These are phyloP conservation scores for Leucosporidium yakuticum DNA, from an alignment of 768 basidiomycete species.

Conservation along the genomic window DNA sequence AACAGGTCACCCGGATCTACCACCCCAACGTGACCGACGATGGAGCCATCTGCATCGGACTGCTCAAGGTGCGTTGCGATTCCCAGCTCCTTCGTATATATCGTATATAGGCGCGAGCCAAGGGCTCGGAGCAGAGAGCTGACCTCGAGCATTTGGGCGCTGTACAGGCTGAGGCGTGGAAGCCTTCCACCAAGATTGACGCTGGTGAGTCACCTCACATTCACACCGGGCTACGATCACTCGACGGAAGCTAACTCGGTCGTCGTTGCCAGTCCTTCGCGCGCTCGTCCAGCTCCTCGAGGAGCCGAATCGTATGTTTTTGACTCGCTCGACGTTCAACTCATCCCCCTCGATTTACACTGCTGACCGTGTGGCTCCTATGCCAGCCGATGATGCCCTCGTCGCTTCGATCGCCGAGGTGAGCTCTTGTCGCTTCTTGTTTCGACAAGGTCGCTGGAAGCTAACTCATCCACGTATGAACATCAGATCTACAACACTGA, in stretches of 20 bases:
- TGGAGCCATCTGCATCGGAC: conserved; percentile 35
- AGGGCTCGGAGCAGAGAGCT: background rate
- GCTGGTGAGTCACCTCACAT: conserved; percentile 12
- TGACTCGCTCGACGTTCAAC: background rate
- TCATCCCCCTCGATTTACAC: no score
- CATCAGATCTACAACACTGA: conserved; percentile 24
- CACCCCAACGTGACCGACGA: conserved; percentile 36
- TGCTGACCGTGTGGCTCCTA: background rate
- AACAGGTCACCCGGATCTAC: conserved; percentile 34
- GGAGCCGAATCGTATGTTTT: conserved; percentile 31
- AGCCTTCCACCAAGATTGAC: conserved; percentile 36
- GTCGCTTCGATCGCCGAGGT: conserved; percentile 36
- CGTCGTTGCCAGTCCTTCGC: conserved; percentile 24
- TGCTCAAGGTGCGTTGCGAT: conserved; percentile 25
- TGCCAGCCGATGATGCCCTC: conserved; percentile 34
- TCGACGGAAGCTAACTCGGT: background rate
- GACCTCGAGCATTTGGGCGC: background rate
- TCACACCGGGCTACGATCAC: background rate
- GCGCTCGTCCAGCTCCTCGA: conserved; percentile 34
- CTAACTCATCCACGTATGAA: background rate
- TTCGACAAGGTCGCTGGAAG: background rate
- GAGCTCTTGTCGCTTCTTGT: background rate
- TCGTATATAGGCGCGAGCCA: background rate
- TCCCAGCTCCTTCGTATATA: no score
- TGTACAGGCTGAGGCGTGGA: conserved; percentile 34